Evolutionary conservation across 768 basidiomycete species (phyloP).

Genomic region (Boletus rubroflammeus): DNA sequence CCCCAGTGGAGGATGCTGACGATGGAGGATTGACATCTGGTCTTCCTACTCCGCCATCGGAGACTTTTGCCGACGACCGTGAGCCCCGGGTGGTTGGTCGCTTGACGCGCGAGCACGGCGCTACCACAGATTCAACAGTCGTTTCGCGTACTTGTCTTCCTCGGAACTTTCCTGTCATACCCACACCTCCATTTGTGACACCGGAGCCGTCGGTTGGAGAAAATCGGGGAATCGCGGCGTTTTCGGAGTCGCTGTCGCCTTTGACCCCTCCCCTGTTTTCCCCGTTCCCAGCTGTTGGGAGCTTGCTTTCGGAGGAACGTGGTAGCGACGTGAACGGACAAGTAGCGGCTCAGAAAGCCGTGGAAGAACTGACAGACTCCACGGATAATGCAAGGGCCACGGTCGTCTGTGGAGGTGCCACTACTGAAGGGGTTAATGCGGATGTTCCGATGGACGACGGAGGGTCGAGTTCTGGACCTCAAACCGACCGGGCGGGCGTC

Average conservation of each 20-base stretch:
- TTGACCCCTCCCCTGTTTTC: conserved; percentile 5
- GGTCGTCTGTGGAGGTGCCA: background rate
- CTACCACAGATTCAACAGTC: background rate
- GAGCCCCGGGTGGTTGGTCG: background rate
- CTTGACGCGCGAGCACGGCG: background rate
- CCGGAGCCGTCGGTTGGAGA: background rate
- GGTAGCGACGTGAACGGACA: background rate
- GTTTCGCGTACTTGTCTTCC: background rate
- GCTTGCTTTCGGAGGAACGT: background rate
- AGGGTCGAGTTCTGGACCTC: background rate
- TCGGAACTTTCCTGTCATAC: background rate
- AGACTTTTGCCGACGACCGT: background rate
- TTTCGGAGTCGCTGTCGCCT: background rate
- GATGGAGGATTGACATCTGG: background rate
- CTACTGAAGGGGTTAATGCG: background rate
- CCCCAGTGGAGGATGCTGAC: background rate
- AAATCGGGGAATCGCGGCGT: background rate
- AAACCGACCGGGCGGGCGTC: background rate
- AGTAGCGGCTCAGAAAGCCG: background rate
- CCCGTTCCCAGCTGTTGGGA: background rate
- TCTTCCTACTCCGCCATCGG: conserved; percentile 9
- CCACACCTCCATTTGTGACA: conserved; percentile 3
- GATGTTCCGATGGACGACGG: background rate
- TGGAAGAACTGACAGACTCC: background rate
- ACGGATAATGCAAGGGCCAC: background rate